These are phyloP conservation scores for Moesziomyces aphidis DNA, from an alignment of 1,284 basidiomycete genomes.

Conservation along the genomic window DNA sequence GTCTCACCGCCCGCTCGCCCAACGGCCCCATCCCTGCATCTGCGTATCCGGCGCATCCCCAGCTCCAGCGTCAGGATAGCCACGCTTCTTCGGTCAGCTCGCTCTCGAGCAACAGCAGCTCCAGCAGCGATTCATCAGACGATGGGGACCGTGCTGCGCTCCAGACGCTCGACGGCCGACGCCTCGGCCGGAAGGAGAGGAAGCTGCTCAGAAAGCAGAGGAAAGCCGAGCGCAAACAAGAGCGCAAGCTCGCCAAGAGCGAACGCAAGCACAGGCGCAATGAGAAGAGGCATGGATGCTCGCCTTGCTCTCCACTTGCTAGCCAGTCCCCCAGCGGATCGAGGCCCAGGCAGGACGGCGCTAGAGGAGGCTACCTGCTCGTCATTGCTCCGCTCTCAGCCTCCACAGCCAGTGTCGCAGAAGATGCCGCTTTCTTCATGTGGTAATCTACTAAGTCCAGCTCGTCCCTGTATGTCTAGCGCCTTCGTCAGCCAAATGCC, in stretches of 20 bases:
- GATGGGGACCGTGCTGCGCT: neutral
- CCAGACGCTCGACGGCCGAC: conserved; percentile 72
- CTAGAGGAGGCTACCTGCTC: conserved; percentile 2
- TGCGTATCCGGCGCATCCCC: neutral
- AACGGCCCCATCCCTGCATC: conserved; percentile 6
- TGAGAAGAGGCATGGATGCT: conserved; percentile 10
- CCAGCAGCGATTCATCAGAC: conserved; percentile 13
- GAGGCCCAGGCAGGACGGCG: conserved; percentile 1
- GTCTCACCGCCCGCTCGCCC: conserved; percentile 21
- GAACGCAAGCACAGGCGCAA: conserved; percentile 14
- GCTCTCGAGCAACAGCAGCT: conserved; percentile 2
- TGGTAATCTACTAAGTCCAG: conserved; percentile 1
- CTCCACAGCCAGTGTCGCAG: neutral
- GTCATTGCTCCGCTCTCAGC: conserved; percentile 15
- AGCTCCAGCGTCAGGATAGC: conserved; percentile 1
- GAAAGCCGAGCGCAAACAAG: conserved; percentile 14
- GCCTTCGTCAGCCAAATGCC: too few species aligned
- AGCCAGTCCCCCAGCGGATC: too few species aligned
- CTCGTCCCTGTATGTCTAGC: neutral
- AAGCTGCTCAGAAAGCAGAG: conserved; percentile 60
- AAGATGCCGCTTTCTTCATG: conserved; percentile 11
- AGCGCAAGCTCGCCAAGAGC: conserved; percentile 11
- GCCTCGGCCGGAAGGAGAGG: conserved; percentile 70
- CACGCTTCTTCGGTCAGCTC: conserved; percentile 3
- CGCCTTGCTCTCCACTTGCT: neutral